Percentiles rank a stretch among this genome's conserved stretches.
phyloP scores from a whole-genome alignment of 805 yeast species.

The Jamesozyma piceae region DNA sequence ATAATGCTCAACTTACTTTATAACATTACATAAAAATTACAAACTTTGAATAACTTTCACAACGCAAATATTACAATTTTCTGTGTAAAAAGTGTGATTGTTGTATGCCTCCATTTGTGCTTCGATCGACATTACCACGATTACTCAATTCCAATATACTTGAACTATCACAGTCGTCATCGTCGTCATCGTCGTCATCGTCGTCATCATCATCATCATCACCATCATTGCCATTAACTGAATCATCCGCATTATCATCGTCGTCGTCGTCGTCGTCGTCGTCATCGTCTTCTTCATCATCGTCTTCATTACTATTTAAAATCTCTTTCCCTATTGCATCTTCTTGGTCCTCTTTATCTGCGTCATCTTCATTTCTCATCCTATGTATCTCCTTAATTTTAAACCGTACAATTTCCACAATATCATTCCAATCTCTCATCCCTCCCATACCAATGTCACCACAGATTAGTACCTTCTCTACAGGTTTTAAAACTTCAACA shows the following conservation, averaged over 20 bases:
- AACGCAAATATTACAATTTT: too few relatives aligned
- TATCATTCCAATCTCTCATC: constrained; percentile 81
- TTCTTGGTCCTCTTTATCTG: constrained; percentile 24
- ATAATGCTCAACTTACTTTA: too few relatives aligned
- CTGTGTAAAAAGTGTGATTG: too few relatives aligned
- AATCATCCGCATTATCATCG: constrained; percentile 35
- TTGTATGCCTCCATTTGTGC: too few relatives aligned
- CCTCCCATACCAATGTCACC: constrained; percentile 92
- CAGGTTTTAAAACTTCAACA: constrained; percentile 66
- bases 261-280: constrained; percentile 38
- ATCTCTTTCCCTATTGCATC: constrained; percentile 6
- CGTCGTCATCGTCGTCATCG: constrained; percentile 35
- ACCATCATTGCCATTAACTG: constrained; percentile 32
- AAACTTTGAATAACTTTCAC: too few relatives aligned
- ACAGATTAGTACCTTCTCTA: constrained; percentile 68
- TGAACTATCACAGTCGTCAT: constrained; percentile 28
- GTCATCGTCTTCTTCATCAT: constrained; percentile 37
- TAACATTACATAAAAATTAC: too few relatives aligned
- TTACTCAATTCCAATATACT: constrained; percentile 5
- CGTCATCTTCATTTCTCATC: constrained; percentile 24
- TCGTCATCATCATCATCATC: constrained; percentile 36
- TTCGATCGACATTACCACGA: too few relatives aligned
- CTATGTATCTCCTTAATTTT: constrained; percentile 27
- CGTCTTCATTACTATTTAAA: constrained; percentile 32
- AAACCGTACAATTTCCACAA: constrained; percentile 49